phyloP scores from a whole-genome alignment of 2,329 filamentous ascomycete species.

The Coleophoma crateriformis region DNA sequence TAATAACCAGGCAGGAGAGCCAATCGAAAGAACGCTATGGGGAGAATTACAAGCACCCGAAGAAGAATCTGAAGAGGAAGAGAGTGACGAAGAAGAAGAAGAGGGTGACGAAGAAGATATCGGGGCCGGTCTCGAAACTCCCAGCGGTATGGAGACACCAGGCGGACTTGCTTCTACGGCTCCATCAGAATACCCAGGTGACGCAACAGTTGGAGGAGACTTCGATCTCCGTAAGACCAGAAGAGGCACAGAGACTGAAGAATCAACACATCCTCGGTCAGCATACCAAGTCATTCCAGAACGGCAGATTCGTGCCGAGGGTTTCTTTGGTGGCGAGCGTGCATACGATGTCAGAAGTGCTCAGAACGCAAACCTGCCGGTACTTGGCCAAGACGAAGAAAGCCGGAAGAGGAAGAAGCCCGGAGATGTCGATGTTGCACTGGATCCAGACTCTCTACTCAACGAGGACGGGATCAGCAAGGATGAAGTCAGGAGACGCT shows the following conservation, averaged over 20 bases:
- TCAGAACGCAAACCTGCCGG: constrained; percentile 51
- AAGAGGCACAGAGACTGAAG: constrained; percentile 83
- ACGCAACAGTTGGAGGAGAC: constrained; percentile 75
- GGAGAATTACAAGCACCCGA: constrained; percentile 81
- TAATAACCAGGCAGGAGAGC: constrained; percentile 63
- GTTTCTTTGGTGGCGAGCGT: constrained; percentile 94
- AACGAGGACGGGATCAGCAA: constrained; percentile 74
- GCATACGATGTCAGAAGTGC: constrained; percentile 77
- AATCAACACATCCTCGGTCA: constrained; percentile 64
- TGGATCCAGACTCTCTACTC: constrained; percentile 78
- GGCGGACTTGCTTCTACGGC: constrained; percentile 75
- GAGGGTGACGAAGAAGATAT: constrained; percentile 58
- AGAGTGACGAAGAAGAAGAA: constrained; percentile 68
- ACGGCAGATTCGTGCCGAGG: constrained; percentile 75
- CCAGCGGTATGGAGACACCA: constrained; percentile 73
- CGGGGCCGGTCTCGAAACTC: constrained; percentile 64
- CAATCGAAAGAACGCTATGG: constrained; percentile 84
- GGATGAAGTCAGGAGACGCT: constrained; percentile 74
- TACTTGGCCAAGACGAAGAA: constrained; percentile 77
- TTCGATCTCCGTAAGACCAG: constrained; percentile 87
- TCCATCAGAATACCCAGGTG: constrained; percentile 71
- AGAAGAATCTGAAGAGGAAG: constrained; percentile 65
- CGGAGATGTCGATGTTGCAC: constrained; percentile 87
- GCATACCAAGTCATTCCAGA: constrained; percentile 91
- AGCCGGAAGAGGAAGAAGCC: constrained; percentile 87